These are phyloP conservation scores for Thelonectria olida DNA, from an alignment of 2,329 filamentous ascomycete genomes.

Conservation along the genomic window DNA sequence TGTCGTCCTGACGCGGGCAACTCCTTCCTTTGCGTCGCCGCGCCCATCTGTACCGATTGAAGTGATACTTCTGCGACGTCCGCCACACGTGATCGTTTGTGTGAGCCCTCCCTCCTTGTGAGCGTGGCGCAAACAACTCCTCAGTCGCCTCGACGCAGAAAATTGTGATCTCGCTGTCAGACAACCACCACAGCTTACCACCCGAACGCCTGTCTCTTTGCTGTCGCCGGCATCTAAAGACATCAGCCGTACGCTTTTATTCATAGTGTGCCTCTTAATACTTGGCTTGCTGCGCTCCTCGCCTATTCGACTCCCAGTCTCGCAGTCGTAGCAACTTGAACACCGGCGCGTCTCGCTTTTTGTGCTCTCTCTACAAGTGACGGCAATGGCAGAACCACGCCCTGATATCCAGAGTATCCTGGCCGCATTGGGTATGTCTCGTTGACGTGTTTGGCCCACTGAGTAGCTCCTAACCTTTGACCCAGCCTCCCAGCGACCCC, in stretches of 20 bases:
- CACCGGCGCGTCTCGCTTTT: neutral
- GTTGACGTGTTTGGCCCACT: constrained; percentile 12
- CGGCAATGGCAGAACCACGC: constrained; percentile 38
- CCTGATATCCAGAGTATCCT: constrained; percentile 53
- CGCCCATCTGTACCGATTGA: constrained; percentile 21
- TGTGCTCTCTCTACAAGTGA: constrained; percentile 21
- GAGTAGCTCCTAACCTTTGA: constrained; percentile 30
- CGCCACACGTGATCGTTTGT: constrained; percentile 30
- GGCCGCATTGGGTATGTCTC: constrained; percentile 56
- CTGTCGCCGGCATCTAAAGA: constrained; percentile 13
- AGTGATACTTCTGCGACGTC: constrained; percentile 26
- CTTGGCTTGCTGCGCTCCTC: constrained; percentile 2
- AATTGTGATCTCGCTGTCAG: constrained; percentile 32
- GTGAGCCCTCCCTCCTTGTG: constrained; percentile 14
- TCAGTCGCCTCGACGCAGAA: constrained; percentile 22
- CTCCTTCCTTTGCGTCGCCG: constrained; percentile 20
- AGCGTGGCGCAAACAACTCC: constrained; percentile 32
- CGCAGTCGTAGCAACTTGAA: constrained; percentile 12
- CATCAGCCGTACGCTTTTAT: neutral
- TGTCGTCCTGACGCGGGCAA: constrained; percentile 26
- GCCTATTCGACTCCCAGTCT: constrained; percentile 11
- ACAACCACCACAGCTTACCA: constrained; percentile 20
- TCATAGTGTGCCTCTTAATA: neutral
- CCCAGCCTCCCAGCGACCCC: constrained; percentile 56
- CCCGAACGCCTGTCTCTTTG: constrained; percentile 1